Evolutionary conservation across 208 protist genomes (phyloP), one percentile per base, ranked within the genome.

Genomic region (Acanthamoeba royreba): DNA sequence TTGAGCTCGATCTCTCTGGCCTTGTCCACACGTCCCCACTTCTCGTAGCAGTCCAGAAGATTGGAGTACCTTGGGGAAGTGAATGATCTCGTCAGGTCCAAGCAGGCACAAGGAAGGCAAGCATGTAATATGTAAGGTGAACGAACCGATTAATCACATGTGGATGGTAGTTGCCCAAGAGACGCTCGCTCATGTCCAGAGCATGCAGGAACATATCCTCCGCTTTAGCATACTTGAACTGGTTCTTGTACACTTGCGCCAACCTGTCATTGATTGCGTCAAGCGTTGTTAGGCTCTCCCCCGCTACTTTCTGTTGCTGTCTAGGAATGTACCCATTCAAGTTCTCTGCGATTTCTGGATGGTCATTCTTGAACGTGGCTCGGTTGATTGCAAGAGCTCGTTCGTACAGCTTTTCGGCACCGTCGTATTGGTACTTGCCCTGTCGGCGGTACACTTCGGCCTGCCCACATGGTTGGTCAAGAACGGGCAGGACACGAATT

Each of bases 391-490:
- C 40, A 17, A 92, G 61, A 0, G 88, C 88, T 5, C 69, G 25
- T 25, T 92, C 46, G 22, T 92, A 92, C 31, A 92, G 46, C 53
- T 42, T 49, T 33, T 92, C 88, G 31, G 66, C 69, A 2, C 69
- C 88, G 22, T 92, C 88, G 49, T 92, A 92, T 42, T 53, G 43
- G 49, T 92, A 92, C 88, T 92, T 92, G 1, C 88, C 88, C 49
- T 92, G 88, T 4, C 49, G 25, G 11, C 88, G 42, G 35, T 92
- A 92, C 4, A 92, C 88, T 47, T 92, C 88, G 13, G 81, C 81
- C 81, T 89, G 31, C 49, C 15, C 22, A 58, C 13, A 58, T 22
- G 13, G 49, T 22, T 58, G 49, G 15, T n/a, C 49, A 58, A 58
- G 15, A 13, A 58, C 49, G 15, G 22, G 49, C 49, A n/a, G 49